These are phyloP conservation scores for Spathaspora sp. DNA, from an alignment of 1,139 yeast species.

Conservation along the genomic window DNA sequence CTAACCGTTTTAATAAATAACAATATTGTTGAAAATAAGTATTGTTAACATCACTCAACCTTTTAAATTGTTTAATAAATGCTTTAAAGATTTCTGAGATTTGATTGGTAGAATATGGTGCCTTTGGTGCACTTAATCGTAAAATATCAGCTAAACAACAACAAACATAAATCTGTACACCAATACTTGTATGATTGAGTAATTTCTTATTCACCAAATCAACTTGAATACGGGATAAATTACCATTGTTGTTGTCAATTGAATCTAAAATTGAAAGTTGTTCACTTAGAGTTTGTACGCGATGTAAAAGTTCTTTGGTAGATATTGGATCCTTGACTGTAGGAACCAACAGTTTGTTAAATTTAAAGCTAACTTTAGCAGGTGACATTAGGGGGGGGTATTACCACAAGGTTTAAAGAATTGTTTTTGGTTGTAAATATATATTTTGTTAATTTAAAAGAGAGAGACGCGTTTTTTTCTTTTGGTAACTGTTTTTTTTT, in stretches of 20 bases:
- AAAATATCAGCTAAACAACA: conserved; percentile 78
- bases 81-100: conserved; percentile 62
- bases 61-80: conserved; percentile 62
- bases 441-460: not conserved
- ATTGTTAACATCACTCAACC: conserved; percentile 56
- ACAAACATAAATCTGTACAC: conserved; percentile 70
- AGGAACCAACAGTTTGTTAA: conserved; percentile 52
- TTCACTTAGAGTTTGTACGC: conserved; percentile 51
- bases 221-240: conserved; percentile 45
- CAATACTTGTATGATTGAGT: conserved; percentile 59
- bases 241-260: conserved; percentile 35
- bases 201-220: conserved; percentile 61
- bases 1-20: conserved; percentile 64
- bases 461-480: conserved; percentile 1
- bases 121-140: conserved; percentile 84
- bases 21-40: conserved; percentile 67
- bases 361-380: conserved; percentile 19
- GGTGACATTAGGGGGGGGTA: no score
- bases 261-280: conserved; percentile 59
- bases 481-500: not conserved
- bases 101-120: conserved; percentile 73
- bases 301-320: conserved; percentile 52
- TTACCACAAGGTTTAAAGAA: no score
- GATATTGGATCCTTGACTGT: conserved; percentile 55
- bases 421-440: not conserved